Evolutionary conservation across 257 asterid species (phyloP).

Genomic region (Capsicum baccatum): DNA sequence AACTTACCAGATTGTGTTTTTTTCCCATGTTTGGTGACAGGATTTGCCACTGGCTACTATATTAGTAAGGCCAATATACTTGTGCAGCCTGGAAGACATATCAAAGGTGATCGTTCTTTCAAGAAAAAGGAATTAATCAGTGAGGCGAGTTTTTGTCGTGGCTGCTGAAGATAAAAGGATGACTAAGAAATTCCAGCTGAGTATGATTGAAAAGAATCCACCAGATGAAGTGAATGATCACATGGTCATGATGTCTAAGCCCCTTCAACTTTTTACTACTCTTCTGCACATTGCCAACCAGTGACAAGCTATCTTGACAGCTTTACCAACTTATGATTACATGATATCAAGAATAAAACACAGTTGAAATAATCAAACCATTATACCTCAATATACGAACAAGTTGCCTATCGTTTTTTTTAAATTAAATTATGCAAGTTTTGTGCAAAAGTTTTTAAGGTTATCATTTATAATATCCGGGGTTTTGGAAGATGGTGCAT

Average conservation of each 20-base stretch:
- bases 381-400: conserved; percentile 6
- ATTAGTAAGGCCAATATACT: conserved; percentile 34
- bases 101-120: conserved; percentile 33
- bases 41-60: conserved; percentile 46
- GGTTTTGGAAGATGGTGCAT: no score
- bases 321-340: background rate
- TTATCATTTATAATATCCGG: background rate
- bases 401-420: background rate
- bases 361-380: background rate
- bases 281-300: conserved; percentile 31
- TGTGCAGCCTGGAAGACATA: conserved; percentile 31
- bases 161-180: conserved; percentile 37
- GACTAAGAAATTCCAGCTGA: conserved; percentile 33
- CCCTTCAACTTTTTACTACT: conserved; percentile 35
- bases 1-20: background rate
- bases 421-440: background rate
- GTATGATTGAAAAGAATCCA: conserved; percentile 45
- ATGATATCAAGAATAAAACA: conserved; percentile 4
- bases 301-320: background rate
- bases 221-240: conserved; percentile 51
- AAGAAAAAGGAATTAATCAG: conserved; percentile 32
- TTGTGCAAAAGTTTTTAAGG: background rate
- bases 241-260: conserved; percentile 48
- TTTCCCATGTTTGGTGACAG: conserved; percentile 16
- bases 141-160: conserved; percentile 40